Evolutionary conservation across 345 rosid species (phyloP).

Genomic region (Iberis pinnata): DNA sequence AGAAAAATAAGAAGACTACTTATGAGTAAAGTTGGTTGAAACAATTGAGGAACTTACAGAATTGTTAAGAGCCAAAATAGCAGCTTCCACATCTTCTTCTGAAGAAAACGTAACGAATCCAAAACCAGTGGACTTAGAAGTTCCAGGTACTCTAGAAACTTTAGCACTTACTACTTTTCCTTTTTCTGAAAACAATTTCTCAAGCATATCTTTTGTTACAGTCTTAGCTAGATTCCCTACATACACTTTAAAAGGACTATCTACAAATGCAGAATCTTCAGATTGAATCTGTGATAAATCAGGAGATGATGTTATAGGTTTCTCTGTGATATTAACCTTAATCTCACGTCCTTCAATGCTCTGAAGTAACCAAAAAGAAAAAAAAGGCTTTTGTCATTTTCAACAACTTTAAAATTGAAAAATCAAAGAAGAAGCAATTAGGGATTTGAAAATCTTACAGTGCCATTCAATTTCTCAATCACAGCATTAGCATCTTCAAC

Average conservation of each 20-base stretch:
- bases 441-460: constrained; percentile 47
- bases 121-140: constrained; percentile 75
- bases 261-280: constrained; percentile 63
- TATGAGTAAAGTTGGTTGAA: too few relatives aligned
- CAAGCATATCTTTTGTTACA: constrained; percentile 58
- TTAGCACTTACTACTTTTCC: constrained; percentile 73
- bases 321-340: constrained; percentile 80
- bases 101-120: constrained; percentile 86
- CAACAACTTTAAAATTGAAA: background rate
- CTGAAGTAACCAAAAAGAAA: constrained; percentile 19
- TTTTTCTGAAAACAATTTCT: constrained; percentile 59
- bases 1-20: constrained; percentile 1
- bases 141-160: constrained; percentile 73
- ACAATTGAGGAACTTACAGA: constrained; percentile 49
- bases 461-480: constrained; percentile 74
- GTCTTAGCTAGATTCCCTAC: constrained; percentile 85
- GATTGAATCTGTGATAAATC: constrained; percentile 49
- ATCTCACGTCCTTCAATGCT: constrained; percentile 73
- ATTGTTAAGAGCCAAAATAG: constrained; percentile 59
- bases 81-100: constrained; percentile 67
- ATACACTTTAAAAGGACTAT: constrained; percentile 66
- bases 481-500: constrained; percentile 76
- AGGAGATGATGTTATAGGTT: constrained; percentile 39
- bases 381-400: background rate
- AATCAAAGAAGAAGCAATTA: too few relatives aligned